These are phyloP conservation scores for Colletotrichum falcatum DNA, from an alignment of 2,329 filamentous ascomycete species.

Conservation along the genomic window DNA sequence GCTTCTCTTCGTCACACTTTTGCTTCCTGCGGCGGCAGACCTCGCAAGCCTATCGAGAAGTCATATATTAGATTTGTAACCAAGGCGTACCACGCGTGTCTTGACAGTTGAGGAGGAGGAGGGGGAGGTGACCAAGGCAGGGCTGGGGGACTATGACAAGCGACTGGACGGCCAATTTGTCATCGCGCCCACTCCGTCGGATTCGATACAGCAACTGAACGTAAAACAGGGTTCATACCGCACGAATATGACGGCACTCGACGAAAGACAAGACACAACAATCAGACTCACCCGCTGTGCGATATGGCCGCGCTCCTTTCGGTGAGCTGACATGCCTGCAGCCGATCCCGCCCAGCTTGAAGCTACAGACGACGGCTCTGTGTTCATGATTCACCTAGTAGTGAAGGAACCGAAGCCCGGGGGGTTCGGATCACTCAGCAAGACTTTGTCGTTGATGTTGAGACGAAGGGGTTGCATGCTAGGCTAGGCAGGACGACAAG, in stretches of 20 bases:
- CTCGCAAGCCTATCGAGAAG: conserved; percentile 62
- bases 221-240: not conserved
- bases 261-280: not conserved
- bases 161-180: not conserved
- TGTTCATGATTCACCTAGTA: conserved; percentile 41
- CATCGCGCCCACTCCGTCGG: not conserved
- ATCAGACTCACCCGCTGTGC: conserved; percentile 52
- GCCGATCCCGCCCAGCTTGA: conserved; percentile 52
- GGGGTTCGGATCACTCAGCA: conserved; percentile 22
- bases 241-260: not conserved
- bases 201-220: not conserved
- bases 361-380: conserved; percentile 35
- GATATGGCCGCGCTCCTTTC: conserved; percentile 55
- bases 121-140: not conserved
- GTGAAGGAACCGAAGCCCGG: conserved; percentile 18
- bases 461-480: conserved; percentile 18
- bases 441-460: conserved; percentile 22
- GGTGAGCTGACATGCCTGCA: conserved; percentile 46
- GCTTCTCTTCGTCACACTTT: conserved; percentile 72
- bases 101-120: not conserved
- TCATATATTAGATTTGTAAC: conserved; percentile 7
- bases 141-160: not conserved
- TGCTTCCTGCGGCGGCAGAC: conserved; percentile 71
- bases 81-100: not conserved
- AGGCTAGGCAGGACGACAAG: conserved; percentile 5